These are phyloP conservation scores for Umbilicus rupestris DNA, from an alignment of 164 flowering plant species.

Conservation along the genomic window DNA sequence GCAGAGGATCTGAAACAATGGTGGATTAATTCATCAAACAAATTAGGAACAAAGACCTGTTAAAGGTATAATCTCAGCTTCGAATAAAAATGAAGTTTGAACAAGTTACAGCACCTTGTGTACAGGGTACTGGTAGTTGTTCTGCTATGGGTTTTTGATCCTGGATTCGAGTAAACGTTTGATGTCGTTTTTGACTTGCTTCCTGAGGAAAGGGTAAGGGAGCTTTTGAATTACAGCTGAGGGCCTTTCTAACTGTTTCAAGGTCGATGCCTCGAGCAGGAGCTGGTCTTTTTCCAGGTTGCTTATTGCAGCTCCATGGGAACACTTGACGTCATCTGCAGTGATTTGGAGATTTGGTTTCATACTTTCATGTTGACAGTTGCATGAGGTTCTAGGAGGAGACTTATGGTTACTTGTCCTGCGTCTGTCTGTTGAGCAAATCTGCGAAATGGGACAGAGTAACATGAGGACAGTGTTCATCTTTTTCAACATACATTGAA, in stretches of 20 bases:
- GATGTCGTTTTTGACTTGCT: conserved; percentile 44
- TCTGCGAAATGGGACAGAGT: too few species aligned
- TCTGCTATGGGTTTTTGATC: background rate
- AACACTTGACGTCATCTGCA: conserved; percentile 90
- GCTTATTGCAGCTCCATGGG: conserved; percentile 94
- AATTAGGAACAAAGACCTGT: background rate
- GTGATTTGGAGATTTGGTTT: conserved; percentile 88
- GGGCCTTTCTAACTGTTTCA: conserved; percentile 65
- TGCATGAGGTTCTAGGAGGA: conserved; percentile 75
- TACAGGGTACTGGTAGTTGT: background rate
- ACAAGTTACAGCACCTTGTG: background rate
- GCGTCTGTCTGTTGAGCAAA: conserved; percentile 91
- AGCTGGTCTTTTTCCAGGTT: conserved; percentile 80
- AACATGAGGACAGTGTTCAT: too few species aligned
- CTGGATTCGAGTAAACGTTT: conserved; percentile 38
- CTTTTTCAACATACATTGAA: too few species aligned
- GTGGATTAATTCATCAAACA: background rate
- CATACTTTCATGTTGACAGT: conserved; percentile 80
- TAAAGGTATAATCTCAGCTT: background rate
- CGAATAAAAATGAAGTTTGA: background rate
- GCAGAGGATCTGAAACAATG: background rate
- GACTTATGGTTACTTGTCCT: conserved; percentile 83
- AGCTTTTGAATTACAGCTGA: conserved; percentile 54
- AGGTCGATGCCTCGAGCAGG: conserved; percentile 74
- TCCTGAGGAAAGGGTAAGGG: conserved; percentile 32